phyloP scores from a whole-genome alignment of 345 rosid species.

The Aegle marmelos region DNA sequence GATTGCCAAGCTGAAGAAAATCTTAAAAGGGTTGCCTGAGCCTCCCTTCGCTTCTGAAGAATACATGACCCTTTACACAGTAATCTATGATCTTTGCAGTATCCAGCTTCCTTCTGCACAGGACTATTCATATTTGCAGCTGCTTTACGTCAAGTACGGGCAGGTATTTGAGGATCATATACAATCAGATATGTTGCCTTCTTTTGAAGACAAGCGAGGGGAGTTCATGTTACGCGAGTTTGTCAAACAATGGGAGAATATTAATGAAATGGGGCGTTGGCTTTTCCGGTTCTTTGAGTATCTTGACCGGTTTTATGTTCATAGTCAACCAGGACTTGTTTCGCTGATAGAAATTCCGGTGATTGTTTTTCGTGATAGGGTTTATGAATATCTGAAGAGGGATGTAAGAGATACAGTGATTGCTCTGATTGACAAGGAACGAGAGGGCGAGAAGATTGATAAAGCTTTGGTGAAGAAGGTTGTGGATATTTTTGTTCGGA shows the following conservation, averaged over 20 bases:
- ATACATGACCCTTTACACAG: constrained; percentile 42
- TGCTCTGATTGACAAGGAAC: constrained; percentile 41
- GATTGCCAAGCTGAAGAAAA: background rate
- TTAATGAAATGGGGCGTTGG: constrained; percentile 56
- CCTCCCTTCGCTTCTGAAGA: constrained; percentile 36
- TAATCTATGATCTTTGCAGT: constrained; percentile 40
- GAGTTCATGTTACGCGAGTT: constrained; percentile 55
- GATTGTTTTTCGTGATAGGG: constrained; percentile 40
- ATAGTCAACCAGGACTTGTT: constrained; percentile 28
- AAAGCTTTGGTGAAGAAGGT: constrained; percentile 42
- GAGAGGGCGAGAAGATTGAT: constrained; percentile 47
- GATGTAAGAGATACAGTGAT: constrained; percentile 38
- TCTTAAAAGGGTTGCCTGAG: constrained; percentile 24
- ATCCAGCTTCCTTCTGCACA: constrained; percentile 21
- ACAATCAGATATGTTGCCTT: constrained; percentile 35
- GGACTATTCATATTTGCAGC: constrained; percentile 34
- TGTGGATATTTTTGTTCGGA: constrained; percentile 33
- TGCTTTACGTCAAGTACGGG: constrained; percentile 27
- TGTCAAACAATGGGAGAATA: constrained; percentile 49
- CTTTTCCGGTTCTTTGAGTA: constrained; percentile 50
- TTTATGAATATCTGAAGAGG: constrained; percentile 22
- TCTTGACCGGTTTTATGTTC: constrained; percentile 46
- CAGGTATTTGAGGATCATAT: constrained; percentile 29
- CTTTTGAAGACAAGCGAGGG: constrained; percentile 38
- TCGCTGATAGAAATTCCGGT: constrained; percentile 45